Evolutionary conservation across 2,329 filamentous ascomycete genomes (phyloP), one percentile per base, ranked within the genome.

Genomic region (Fusarium sp.): DNA sequence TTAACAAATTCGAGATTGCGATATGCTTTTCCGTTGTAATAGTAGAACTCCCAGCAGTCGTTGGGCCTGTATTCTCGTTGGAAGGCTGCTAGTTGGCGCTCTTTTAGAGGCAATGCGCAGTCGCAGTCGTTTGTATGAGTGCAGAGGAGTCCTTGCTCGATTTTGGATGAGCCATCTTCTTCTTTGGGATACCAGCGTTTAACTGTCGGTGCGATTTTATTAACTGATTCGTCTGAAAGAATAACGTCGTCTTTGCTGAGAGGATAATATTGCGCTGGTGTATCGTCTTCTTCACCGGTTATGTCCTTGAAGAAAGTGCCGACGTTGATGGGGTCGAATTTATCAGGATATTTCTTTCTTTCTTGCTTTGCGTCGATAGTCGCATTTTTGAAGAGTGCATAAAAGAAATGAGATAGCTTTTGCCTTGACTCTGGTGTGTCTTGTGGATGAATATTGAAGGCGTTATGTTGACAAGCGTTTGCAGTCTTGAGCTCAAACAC

Each of bases 401-500:
- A 6, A 4, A 38, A 3, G 15, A 68, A 68, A 6, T 47, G 22
- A 7, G 13, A 15, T 4, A 64, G n/a, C 2, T 46, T 68, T 27
- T 27, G 24, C 38, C 3, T 20, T 15, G 24, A 34, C 6, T 51
- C 52, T 38, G 47, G 40, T 16, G 59, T 13, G 8, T 38, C 38
- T n/a, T 22, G 55, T 1, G 44, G 24, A 18, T 72, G 69, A 8
- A 72, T 47, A n/a, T 72, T 64, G 3, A 18, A 6, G 0, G 69
- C 69, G 5, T 29, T 32, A 2, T 63, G 45, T 24, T 72, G 58
- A 29, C 62, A 72, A 2, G n/a, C 2, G 22, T 70, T 72, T 22
- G 29, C 8, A 3, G 16, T 6, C 7, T 24, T 57, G 7, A 72
- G 22, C 41, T 72, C 45, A 12, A 72, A 44, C 1, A 56, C 45